These are phyloP conservation scores for Acer yangbiense DNA, from an alignment of 345 rosid species.

Conservation along the genomic window DNA sequence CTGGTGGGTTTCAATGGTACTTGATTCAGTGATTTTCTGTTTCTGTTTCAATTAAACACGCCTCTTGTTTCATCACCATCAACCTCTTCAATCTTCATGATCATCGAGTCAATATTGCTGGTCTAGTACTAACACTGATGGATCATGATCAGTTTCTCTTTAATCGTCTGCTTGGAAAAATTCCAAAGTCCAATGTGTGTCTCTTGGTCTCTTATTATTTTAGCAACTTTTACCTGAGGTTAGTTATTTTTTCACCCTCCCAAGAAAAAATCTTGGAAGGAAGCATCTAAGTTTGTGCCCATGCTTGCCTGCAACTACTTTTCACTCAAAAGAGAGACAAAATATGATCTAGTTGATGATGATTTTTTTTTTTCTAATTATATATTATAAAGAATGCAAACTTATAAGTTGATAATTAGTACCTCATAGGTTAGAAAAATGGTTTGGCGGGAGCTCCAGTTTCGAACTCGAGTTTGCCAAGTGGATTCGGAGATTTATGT, in stretches of 20 bases:
- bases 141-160: conserved; percentile 14
- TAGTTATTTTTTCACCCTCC: conserved; percentile 34
- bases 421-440: too few species aligned
- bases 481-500: too few species aligned
- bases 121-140: neutral
- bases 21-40: neutral
- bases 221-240: conserved; percentile 22
- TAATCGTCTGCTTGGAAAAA: conserved; percentile 18
- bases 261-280: conserved; percentile 16
- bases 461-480: too few species aligned
- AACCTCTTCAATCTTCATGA: neutral
- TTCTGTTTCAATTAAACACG: neutral
- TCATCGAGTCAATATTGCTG: conserved; percentile 1
- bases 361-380: neutral
- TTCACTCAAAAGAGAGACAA: conserved; percentile 16
- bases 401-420: too few species aligned
- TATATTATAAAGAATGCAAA: neutral
- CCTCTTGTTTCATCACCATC: conserved; percentile 12
- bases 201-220: conserved; percentile 15
- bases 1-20: conserved; percentile 8
- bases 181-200: conserved; percentile 21
- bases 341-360: neutral
- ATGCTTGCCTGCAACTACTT: conserved; percentile 1
- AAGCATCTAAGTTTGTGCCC: conserved; percentile 24
- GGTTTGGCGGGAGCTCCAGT: too few species aligned